A percentile compares a stretch with the other conserved stretches of the same genome.
Evolutionary conservation across 164 flowering plant genomes (phyloP).

Genomic region (Kalanchoe fedtschenkoi): DNA sequence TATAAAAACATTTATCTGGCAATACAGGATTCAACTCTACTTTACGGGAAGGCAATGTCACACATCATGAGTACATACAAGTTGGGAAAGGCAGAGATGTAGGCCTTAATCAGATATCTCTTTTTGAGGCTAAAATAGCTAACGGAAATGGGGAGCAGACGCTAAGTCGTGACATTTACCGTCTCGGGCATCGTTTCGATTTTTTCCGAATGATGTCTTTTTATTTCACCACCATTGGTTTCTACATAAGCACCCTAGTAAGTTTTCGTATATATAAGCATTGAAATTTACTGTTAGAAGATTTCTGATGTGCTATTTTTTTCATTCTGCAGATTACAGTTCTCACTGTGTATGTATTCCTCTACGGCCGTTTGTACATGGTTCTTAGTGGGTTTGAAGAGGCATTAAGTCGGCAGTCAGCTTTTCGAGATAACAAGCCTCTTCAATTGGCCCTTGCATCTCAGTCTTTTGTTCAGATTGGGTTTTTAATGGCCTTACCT

Average conservation of each 20-base stretch:
- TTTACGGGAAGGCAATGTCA: conserved; percentile 92
- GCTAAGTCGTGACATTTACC: conserved; percentile 84
- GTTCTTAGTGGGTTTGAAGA: conserved; percentile 94
- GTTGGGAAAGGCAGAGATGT: conserved; percentile 99
- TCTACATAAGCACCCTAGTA: conserved; percentile 91
- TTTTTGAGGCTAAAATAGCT: conserved; percentile 95
- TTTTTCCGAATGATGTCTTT: conserved; percentile 95
- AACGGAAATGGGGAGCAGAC: conserved; percentile 99
- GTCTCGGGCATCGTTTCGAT: conserved; percentile 97
- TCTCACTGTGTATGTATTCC: conserved; percentile 83
- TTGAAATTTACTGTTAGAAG: neutral
- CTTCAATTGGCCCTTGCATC: conserved; percentile 95
- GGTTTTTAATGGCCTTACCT: conserved; percentile 85
- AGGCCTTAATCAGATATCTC: conserved; percentile 94
- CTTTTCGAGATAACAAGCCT: conserved; percentile 54
- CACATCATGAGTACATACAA: conserved; percentile 98
- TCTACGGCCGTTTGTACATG: conserved; percentile 93
- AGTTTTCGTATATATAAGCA: neutral
- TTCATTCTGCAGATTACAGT: conserved; percentile 71
- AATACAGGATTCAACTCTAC: conserved; percentile 94
- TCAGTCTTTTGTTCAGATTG: conserved; percentile 91
- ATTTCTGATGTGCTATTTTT: neutral
- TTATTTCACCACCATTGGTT: conserved; percentile 88
- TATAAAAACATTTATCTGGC: neutral
- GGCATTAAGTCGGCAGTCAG: conserved; percentile 36